These are phyloP conservation scores for Mariannaea elegans DNA, from an alignment of 2,329 filamentous ascomycete species.

Conservation along the genomic window DNA sequence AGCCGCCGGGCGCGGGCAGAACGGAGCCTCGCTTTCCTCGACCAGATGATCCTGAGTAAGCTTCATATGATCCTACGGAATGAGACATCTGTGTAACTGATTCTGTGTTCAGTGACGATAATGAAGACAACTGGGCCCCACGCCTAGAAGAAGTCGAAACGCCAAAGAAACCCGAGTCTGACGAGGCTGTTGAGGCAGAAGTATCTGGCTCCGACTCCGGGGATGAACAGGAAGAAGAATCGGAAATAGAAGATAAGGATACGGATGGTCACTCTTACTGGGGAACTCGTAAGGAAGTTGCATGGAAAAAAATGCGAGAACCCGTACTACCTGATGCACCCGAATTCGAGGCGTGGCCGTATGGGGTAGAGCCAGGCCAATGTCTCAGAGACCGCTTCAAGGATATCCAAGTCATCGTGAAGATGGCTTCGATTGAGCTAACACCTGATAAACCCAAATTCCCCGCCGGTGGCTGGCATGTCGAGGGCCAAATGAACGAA, in stretches of 20 bases:
- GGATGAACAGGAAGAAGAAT: constrained; percentile 3
- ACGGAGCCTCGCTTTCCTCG: constrained; percentile 21
- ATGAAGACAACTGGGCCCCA: constrained; percentile 10
- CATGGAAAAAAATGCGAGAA: constrained; percentile 13
- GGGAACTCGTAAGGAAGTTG: background rate
- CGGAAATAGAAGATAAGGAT: constrained; percentile 26
- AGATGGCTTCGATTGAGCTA: constrained; percentile 52
- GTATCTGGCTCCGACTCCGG: background rate
- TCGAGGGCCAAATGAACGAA: constrained; percentile 42
- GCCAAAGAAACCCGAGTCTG: constrained; percentile 14
- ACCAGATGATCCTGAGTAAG: constrained; percentile 22
- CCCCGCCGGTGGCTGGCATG: constrained; percentile 31
- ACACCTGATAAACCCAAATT: constrained; percentile 33
- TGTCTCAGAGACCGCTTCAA: constrained; percentile 19
- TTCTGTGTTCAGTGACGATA: background rate
- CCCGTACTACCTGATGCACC: constrained; percentile 26
- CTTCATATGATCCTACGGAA: constrained; percentile 32
- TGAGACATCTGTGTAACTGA: constrained; percentile 34
- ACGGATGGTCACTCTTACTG: background rate
- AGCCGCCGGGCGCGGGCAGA: constrained; percentile 26
- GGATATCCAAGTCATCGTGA: constrained; percentile 66
- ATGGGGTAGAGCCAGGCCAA: constrained; percentile 14
- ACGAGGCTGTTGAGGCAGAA: background rate
- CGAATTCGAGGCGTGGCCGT: constrained; percentile 49
- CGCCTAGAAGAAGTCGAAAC: background rate